Percentiles rank a stretch among this genome's conserved stretches.
These are phyloP conservation scores for Ascochyta rabiei DNA, from an alignment of 2,329 filamentous ascomycete species.

Conservation along the genomic window DNA sequence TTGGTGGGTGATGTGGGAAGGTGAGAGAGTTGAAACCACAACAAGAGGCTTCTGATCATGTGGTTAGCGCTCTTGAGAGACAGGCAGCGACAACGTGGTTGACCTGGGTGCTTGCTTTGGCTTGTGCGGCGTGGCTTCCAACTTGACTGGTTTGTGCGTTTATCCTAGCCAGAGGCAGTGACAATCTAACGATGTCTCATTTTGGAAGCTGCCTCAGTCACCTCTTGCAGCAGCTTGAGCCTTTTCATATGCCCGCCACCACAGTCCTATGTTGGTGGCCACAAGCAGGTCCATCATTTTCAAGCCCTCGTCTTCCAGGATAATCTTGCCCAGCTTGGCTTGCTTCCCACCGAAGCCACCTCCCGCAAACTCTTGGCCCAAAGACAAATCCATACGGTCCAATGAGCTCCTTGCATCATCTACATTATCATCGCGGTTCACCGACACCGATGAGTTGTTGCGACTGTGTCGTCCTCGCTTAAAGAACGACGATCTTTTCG, in stretches of 20 bases:
- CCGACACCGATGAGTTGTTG: slow-evolving; percentile 37
- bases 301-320: slow-evolving; percentile 84
- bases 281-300: slow-evolving; percentile 96
- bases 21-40: neutral
- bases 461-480: slow-evolving; percentile 37
- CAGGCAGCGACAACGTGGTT: neutral
- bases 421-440: slow-evolving; percentile 20
- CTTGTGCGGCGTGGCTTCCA: neutral
- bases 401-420: slow-evolving; percentile 42
- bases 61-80: neutral
- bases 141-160: neutral
- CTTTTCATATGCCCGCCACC: slow-evolving; percentile 86
- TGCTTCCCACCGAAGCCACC: slow-evolving; percentile 84
- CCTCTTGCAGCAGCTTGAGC: slow-evolving; percentile 18
- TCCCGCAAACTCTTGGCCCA: slow-evolving; percentile 83
- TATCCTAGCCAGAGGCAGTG: neutral
- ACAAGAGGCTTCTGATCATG: neutral
- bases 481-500: slow-evolving; percentile 46
- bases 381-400: slow-evolving; percentile 69
- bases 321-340: slow-evolving; percentile 91
- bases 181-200: neutral
- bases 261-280: slow-evolving; percentile 87
- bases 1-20: slow-evolving; percentile 1
- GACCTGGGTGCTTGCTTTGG: neutral
- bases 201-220: slow-evolving; percentile 12